These are phyloP conservation scores for Fraxinus velutina DNA, from an alignment of 305 asterid genomes.

Conservation along the genomic window DNA sequence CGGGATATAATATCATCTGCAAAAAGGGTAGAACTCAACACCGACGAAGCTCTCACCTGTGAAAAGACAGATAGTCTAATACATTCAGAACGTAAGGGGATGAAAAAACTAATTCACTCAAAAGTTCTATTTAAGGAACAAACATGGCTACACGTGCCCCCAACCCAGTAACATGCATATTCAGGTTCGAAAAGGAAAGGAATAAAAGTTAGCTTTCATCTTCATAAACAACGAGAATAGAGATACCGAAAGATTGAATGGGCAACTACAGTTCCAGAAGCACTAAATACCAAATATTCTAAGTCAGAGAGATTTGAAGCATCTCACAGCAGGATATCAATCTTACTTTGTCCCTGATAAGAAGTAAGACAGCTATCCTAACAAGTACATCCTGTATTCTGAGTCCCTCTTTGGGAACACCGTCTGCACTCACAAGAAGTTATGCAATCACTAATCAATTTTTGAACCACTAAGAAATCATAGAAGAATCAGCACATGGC, in stretches of 20 bases:
- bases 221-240: constrained; percentile 12
- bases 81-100: not conserved
- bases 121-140: not conserved
- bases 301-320: not conserved
- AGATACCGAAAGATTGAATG: not conserved
- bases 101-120: not conserved
- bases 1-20: constrained; percentile 60
- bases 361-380: constrained; percentile 71
- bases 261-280: constrained; percentile 10
- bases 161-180: not conserved
- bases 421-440: constrained; percentile 56
- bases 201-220: constrained; percentile 7
- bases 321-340: not conserved
- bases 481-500: constrained; percentile 18
- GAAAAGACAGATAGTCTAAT: constrained; percentile 4
- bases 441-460: constrained; percentile 15
- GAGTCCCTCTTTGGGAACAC: constrained; percentile 98
- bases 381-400: constrained; percentile 87
- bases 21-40: constrained; percentile 52
- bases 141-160: not conserved
- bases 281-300: constrained; percentile 2
- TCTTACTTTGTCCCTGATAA: constrained; percentile 76
- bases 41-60: constrained; percentile 60
- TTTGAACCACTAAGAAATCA: constrained; percentile 19
- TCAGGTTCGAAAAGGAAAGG: not conserved